Evolutionary conservation across 345 rosid genomes (phyloP), one percentile per base, ranked within the genome.

Genomic region (Noccaea bulbosa): DNA sequence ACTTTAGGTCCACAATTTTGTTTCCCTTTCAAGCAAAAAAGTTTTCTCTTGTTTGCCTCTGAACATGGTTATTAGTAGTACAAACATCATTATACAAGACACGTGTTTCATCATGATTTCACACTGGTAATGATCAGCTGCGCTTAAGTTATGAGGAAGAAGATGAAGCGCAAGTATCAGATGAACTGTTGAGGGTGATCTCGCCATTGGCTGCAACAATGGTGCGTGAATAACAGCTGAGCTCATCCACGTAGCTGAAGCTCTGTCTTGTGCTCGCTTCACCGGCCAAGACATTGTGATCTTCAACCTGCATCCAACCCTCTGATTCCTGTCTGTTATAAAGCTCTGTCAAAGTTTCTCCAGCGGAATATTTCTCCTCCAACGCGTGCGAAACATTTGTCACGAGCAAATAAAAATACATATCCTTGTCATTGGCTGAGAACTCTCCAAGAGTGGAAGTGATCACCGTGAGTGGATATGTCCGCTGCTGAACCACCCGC

Each of bases 251-350:
- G 53, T 69, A 83, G 49, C 53, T 79, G 38, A 82, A 78, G 35
- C 74, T 84, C 76, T 91, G 92, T 70, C 39, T 71, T 3, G 92
- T 89, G 11, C 7, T 69, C 2, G 84, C 85, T 41, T 65, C 69
- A 8, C 98, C 94, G 0, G 85, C 70, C 48, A 91, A 76, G 57
- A 86, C 90, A 39, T 79, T 41, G 63, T 86, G 96, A 77, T 81
- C 97, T 83, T 72, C 80, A 54, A 89, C 87, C 82, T 85, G 70
- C 86, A 93, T 87, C 96, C 97, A 83, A n/a, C 98, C 98, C 0
- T 54, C 68, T 5, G 90, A 83, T 39, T 58, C 78, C 81, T 91
- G 96, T 33, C 51, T 64, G 47, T 84, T 91, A 33, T 37, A 14
- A 69, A 80, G 49, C n/a, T 53, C 52, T 11, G 81, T 62, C 6